phyloP scores from a whole-genome alignment of 2,329 filamentous ascomycete species.

The Sarocladiaceae sp. region DNA sequence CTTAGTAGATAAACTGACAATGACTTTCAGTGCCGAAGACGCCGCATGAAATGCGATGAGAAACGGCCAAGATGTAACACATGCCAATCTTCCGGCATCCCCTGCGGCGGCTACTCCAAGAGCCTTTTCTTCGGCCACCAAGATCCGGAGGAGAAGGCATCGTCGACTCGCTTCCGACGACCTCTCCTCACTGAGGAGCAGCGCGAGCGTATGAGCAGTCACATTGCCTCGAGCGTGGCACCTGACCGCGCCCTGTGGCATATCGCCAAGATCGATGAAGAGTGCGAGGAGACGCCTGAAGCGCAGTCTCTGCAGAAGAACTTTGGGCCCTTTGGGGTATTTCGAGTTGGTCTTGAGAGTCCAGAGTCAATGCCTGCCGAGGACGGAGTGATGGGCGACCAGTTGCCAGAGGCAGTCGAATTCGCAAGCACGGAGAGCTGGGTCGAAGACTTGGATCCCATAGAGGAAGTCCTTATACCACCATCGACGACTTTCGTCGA shows the following conservation, averaged over 20 bases:
- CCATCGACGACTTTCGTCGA: too few species aligned
- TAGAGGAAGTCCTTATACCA: too few species aligned
- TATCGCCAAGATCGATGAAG: conserved; percentile 24
- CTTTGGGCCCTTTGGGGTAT: background rate
- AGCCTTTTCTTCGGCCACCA: conserved; percentile 30
- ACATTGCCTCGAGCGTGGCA: conserved; percentile 23
- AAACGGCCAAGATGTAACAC: conserved; percentile 25
- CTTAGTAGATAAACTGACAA: conserved; percentile 9
- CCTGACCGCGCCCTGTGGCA: conserved; percentile 16
- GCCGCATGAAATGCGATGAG: conserved; percentile 35
- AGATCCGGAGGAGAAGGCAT: conserved; percentile 13
- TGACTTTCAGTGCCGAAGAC: conserved; percentile 25
- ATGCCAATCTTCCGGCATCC: conserved; percentile 22
- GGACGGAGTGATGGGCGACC: background rate
- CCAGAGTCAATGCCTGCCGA: background rate
- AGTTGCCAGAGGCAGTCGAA: background rate
- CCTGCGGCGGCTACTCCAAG: conserved; percentile 30
- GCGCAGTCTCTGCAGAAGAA: background rate
- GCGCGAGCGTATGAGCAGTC: conserved; percentile 30
- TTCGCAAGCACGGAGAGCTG: background rate
- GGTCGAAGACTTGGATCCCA: too few species aligned
- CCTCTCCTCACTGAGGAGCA: conserved; percentile 31
- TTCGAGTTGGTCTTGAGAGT: background rate
- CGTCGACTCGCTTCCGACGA: conserved; percentile 26
- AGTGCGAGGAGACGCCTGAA: conserved; percentile 16